Conservation (phyloP, 2,329 filamentous ascomycete species). For the Paramyrothecium roridum region DNA sequence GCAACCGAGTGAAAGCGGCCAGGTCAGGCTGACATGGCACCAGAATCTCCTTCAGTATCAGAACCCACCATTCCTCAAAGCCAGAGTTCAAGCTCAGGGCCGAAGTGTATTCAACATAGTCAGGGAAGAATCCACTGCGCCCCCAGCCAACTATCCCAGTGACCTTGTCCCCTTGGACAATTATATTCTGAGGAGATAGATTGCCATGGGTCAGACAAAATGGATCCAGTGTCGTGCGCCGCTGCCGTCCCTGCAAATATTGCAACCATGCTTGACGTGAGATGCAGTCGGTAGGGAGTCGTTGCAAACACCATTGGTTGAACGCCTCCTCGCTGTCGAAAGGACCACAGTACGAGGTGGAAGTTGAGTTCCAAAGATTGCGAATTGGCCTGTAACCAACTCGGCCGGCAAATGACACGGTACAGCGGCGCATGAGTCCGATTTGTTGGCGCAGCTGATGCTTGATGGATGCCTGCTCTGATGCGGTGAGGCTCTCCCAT, state of each 20-base stretch:
- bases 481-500: not conserved
- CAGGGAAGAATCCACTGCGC: slow-evolving; percentile 1
- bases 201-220: slow-evolving; percentile 7
- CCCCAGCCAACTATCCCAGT: slow-evolving; percentile 4
- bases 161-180: slow-evolving; percentile 1
- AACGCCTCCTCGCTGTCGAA: slow-evolving; percentile 2
- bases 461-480: slow-evolving; percentile 4
- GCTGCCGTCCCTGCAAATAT: not conserved
- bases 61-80: not conserved
- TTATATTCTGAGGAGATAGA: slow-evolving; percentile 3
- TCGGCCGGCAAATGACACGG: slow-evolving; percentile 4
- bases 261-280: slow-evolving; percentile 2
- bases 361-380: slow-evolving; percentile 1
- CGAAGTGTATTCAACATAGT: slow-evolving; percentile 3
- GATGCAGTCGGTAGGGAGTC: not conserved
- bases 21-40: not conserved
- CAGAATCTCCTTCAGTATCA: slow-evolving; percentile 1
- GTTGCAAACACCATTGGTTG: slow-evolving; percentile 1
- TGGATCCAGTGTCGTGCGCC: not conserved
- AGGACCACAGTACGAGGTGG: slow-evolving; percentile 1
- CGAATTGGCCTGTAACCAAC: not conserved
- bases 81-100: not conserved
- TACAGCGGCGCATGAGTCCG: slow-evolving; percentile 1
- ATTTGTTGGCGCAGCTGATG: slow-evolving; percentile 5
- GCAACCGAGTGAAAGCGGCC: not conserved